phyloP scores from a whole-genome alignment of 2,329 filamentous ascomycete species.

The Pseudocercospora cruenta region DNA sequence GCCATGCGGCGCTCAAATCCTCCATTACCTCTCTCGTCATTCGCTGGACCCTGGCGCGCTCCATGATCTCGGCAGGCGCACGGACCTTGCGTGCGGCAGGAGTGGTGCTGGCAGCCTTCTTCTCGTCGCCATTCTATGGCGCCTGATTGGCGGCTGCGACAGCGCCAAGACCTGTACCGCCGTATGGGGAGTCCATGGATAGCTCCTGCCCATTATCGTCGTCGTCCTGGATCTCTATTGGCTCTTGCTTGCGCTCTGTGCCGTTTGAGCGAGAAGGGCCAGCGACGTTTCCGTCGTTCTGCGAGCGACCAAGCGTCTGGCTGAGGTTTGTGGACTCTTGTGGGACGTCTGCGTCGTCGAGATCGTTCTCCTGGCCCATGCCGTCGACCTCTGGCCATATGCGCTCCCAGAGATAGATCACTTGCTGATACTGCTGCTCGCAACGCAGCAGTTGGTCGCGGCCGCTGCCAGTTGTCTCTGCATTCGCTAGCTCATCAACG shows the following conservation, averaged over 20 bases:
- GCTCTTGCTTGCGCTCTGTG: slow-evolving; percentile 16
- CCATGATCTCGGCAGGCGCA: not conserved
- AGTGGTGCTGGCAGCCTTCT: not conserved
- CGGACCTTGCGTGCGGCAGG: not conserved
- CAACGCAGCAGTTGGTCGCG: slow-evolving; percentile 53
- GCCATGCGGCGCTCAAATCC: not conserved
- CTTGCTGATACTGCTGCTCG: slow-evolving; percentile 53
- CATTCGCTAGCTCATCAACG: slow-evolving; percentile 55
- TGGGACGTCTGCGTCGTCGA: slow-evolving; percentile 17
- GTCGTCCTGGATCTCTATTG: slow-evolving; percentile 27
- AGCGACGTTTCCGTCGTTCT: slow-evolving; percentile 14
- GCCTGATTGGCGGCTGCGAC: slow-evolving; percentile 27
- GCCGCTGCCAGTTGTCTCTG: slow-evolving; percentile 51
- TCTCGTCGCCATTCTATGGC: not conserved
- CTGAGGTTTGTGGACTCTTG: slow-evolving; percentile 6
- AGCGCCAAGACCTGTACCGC: slow-evolving; percentile 28
- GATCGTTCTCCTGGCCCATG: slow-evolving; percentile 52
- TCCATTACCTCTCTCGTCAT: not conserved
- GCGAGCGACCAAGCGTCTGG: slow-evolving; percentile 12
- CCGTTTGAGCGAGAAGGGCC: slow-evolving; percentile 15
- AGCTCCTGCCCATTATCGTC: slow-evolving; percentile 22
- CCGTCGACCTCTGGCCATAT: slow-evolving; percentile 56
- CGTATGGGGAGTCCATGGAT: slow-evolving; percentile 23
- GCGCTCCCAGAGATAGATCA: slow-evolving; percentile 52
- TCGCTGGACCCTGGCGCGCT: not conserved